Percentiles rank a stretch among this genome's conserved stretches.
Conservation (phyloP, 495 filamentous ascomycete species). For the Penicillium malachiteum region DNA sequence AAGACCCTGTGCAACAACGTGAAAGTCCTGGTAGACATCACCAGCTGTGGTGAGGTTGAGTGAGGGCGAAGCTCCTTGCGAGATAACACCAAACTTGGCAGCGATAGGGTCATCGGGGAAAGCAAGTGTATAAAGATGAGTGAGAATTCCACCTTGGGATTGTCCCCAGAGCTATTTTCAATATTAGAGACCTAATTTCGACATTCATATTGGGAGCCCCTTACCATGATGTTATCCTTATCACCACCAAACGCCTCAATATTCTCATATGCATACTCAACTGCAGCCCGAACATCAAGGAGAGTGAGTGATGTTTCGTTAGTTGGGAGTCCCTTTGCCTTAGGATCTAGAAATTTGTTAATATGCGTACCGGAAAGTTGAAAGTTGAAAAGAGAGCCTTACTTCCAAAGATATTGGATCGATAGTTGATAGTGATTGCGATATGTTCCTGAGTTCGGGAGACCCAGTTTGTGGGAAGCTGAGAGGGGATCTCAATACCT, state of each 20-base stretch:
- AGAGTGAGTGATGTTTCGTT: constrained; percentile 46
- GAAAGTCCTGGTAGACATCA: constrained; percentile 34
- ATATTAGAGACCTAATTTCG: constrained; percentile 23
- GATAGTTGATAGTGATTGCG: constrained; percentile 51
- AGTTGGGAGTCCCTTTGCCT: constrained; percentile 16
- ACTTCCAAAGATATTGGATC: constrained; percentile 25
- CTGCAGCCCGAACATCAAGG: constrained; percentile 58
- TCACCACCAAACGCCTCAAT: constrained; percentile 61
- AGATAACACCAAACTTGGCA: constrained; percentile 16
- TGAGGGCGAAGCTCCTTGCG: constrained; percentile 10
- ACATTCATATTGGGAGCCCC: not conserved
- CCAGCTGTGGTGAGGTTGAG: constrained; percentile 11
- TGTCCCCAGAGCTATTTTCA: constrained; percentile 40
- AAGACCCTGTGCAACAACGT: constrained; percentile 40
- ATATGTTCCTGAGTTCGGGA: constrained; percentile 49
- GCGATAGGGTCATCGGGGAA: constrained; percentile 19
- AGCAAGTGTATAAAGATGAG: constrained; percentile 21
- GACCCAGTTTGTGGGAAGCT: constrained; percentile 46
- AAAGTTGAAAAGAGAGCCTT: too few relatives aligned
- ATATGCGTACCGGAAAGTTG: not conserved
- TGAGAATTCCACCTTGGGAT: constrained; percentile 27
- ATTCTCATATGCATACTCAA: constrained; percentile 55
- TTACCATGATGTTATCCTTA: constrained; percentile 35
- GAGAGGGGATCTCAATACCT: constrained; percentile 43
- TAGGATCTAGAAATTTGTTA: constrained; percentile 10